A percentile compares a stretch with the other conserved stretches of the same genome.
Evolutionary conservation across 768 basidiomycete genomes (phyloP).

Genomic region (Tephrocybe sp.): DNA sequence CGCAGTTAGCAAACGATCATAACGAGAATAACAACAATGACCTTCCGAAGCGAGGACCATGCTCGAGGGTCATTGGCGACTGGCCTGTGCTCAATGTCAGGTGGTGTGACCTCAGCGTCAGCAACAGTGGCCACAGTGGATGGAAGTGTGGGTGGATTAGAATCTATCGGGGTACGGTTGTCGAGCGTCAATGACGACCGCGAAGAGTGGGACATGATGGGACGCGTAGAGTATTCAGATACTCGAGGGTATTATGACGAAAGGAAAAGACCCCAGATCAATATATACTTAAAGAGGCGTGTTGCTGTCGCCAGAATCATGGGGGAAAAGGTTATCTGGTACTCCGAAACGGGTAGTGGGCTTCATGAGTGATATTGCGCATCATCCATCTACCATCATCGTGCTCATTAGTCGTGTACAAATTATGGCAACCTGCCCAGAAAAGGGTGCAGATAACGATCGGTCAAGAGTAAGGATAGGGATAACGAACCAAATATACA

Average conservation of each 20-base stretch:
- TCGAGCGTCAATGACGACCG: constrained; percentile 9
- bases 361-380: not conserved
- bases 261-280: not conserved
- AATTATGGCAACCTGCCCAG: constrained; percentile 1
- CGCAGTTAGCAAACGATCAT: not conserved
- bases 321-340: constrained; percentile 1
- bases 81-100: constrained; percentile 52
- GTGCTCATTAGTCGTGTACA: not conserved
- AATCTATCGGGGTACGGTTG: constrained; percentile 1
- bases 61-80: constrained; percentile 62
- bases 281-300: constrained; percentile 12
- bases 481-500: constrained; percentile 2
- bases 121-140: not conserved
- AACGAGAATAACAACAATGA: constrained; percentile 15
- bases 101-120: not conserved
- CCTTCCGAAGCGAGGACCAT: constrained; percentile 61
- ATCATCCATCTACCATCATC: not conserved
- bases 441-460: not conserved
- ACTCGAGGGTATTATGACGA: not conserved
- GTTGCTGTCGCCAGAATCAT: not conserved
- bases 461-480: not conserved
- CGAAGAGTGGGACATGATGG: constrained; percentile 8
- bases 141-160: not conserved
- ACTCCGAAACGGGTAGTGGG: constrained; percentile 3
- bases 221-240: not conserved